Conservation (phyloP, 768 basidiomycete species). For the Hericium rajendrae region DNA sequence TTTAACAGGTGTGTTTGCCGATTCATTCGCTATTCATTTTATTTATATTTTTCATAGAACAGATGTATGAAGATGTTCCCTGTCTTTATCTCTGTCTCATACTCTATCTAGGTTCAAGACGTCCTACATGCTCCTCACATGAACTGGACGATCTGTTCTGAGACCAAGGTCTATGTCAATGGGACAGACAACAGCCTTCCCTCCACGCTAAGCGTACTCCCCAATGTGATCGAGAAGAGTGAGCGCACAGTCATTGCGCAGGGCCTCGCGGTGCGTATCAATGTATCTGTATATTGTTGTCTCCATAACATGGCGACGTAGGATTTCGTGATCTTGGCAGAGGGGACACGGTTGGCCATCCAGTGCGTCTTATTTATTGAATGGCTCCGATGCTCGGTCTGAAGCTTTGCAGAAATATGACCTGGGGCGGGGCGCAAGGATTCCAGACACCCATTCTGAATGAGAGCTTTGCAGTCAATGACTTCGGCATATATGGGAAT, state of each 20-base stretch:
- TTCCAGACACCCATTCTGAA: constrained; percentile 25
- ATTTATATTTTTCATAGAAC: neutral
- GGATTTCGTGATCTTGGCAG: constrained; percentile 27
- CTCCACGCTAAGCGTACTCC: constrained; percentile 24
- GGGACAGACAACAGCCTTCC: constrained; percentile 22
- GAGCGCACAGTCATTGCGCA: constrained; percentile 25
- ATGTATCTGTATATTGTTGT: neutral
- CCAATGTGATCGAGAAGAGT: constrained; percentile 29
- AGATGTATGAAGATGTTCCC: neutral
- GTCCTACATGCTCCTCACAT: constrained; percentile 29
- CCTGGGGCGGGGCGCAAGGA: constrained; percentile 25
- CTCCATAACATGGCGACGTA: neutral
- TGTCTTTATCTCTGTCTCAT: neutral
- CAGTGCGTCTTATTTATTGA: constrained; percentile 15
- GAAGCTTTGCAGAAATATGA: constrained; percentile 22
- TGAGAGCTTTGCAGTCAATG: constrained; percentile 22
- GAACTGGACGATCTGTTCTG: constrained; percentile 21
- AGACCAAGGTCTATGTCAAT: constrained; percentile 20
- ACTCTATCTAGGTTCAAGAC: constrained; percentile 22
- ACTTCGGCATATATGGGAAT: constrained; percentile 24
- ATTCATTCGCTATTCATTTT: neutral
- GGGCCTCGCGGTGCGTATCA: constrained; percentile 20
- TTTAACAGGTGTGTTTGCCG: constrained; percentile 43
- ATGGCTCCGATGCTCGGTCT: neutral
- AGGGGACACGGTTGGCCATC: constrained; percentile 28